These are phyloP conservation scores for Rhynchospora tenuis DNA, from an alignment of 176 grass and related monocot genomes.

Conservation along the genomic window DNA sequence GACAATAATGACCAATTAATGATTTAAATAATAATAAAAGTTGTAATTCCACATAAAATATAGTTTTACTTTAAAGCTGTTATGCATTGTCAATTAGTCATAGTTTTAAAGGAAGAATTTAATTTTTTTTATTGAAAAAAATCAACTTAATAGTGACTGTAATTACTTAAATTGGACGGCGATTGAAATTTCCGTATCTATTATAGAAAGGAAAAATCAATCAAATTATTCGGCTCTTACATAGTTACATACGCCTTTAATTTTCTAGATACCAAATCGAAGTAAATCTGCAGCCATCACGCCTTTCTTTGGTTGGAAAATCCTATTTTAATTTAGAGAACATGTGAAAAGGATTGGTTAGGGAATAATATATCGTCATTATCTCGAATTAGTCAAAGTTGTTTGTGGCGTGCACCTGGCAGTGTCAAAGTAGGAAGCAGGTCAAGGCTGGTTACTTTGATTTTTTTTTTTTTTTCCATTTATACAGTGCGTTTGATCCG, in stretches of 20 bases:
- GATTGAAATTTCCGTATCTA: neutral
- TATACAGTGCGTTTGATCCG: neutral
- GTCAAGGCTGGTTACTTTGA: neutral
- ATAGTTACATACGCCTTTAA: neutral
- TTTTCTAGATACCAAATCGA: neutral
- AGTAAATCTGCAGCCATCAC: neutral
- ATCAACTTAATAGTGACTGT: no score
- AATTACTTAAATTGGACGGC: neutral
- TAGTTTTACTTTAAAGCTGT: no score
- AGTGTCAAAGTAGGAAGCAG: neutral
- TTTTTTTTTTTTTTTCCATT: neutral
- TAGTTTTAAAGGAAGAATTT: no score
- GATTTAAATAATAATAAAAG: no score
- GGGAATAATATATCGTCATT: neutral
- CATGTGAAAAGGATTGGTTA: neutral
- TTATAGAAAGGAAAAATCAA: no score
- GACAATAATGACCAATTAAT: no score
- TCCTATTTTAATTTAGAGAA: neutral
- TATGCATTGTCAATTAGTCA: no score
- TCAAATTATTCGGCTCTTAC: no score
- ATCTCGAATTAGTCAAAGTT: slow-evolving; percentile 2
- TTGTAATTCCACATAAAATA: no score
- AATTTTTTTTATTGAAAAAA: no score
- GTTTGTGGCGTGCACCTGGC: neutral
- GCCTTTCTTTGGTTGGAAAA: no score